These are phyloP conservation scores for Globisporangium paddicum DNA, from an alignment of 352 stramenopile genomes.

Conservation along the genomic window DNA sequence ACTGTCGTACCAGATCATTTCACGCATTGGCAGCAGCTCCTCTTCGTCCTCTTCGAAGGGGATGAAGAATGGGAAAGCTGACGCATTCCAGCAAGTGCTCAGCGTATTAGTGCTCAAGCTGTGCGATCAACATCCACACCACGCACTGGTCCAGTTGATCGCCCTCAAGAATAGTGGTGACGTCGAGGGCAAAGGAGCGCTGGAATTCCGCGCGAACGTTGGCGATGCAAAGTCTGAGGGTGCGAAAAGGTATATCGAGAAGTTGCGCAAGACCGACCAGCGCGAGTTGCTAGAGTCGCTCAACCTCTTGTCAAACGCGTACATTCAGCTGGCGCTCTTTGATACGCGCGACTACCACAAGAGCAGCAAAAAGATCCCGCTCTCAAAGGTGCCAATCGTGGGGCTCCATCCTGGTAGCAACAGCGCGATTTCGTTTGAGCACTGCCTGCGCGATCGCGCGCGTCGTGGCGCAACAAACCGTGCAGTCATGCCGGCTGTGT, in stretches of 20 bases:
- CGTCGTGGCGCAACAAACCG: conserved; percentile 27
- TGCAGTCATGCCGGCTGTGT: conserved; percentile 62
- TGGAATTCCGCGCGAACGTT: conserved; percentile 76
- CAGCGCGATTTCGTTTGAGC: conserved; percentile 46
- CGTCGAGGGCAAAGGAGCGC: conserved; percentile 75
- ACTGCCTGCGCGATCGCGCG: conserved; percentile 58
- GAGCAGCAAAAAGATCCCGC: conserved; percentile 63
- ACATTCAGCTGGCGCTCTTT: conserved; percentile 78
- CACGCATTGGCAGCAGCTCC: conserved; percentile 74
- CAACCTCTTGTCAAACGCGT: conserved; percentile 65
- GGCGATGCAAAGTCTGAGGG: conserved; percentile 72
- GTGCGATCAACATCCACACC: conserved; percentile 94
- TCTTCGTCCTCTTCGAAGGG: background rate
- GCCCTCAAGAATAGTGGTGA: conserved; percentile 93
- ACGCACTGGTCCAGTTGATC: conserved; percentile 94
- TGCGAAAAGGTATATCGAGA: conserved; percentile 53
- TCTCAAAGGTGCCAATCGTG: conserved; percentile 54
- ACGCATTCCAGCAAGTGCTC: conserved; percentile 84
- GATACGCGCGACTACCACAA: conserved; percentile 75
- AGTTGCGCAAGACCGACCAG: conserved; percentile 48
- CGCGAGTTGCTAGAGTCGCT: conserved; percentile 68
- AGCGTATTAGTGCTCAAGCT: conserved; percentile 89
- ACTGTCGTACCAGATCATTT: conserved; percentile 98
- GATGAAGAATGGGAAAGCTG: background rate
- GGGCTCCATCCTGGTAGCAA: conserved; percentile 20